Base-by-base conservation (phyloP, 495 filamentous ascomycete species). In the Hypoxylon perforatum region DNA sequence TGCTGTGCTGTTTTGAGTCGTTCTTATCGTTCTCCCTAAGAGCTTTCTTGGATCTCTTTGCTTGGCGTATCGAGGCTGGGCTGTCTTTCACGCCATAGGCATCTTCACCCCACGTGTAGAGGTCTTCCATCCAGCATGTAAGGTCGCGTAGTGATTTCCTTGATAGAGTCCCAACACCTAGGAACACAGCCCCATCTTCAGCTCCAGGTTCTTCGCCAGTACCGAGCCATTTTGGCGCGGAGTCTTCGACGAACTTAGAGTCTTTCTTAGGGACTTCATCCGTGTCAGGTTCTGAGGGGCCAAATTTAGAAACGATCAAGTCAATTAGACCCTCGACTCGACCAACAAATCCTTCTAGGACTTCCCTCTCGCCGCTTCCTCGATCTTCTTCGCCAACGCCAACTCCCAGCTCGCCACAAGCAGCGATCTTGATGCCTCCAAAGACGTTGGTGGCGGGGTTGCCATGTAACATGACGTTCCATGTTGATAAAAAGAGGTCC, bases 351-450 rank as follows among this genome's bases (percentile, higher is more conserved):
- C 91, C 92, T 74, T 96, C 95, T 1, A 99, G 81, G 0, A 97
- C 94, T 68, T 93, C 93, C 69, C 94, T 80, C 78, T 97, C 93
- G 12, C 92, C 92, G 66, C 92, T 96, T 1, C 94, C 93, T 80
- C 93, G 88, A 60, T 97, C 92, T 77, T 97, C 93, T 72, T 97
- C 93, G 28, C 94, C 95, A 11, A 97, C 93, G 0, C 96, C 96
- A 14, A 97, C 85, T 15, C 95, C 96, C 21, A 97, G 87, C 77
- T 97, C 93, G 5, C 94, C 95, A 36, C 92, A 91, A 22, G 90
- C 92, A 14, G 95, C 92, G 42, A 98, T 86, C 76, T 97, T 97
- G 63, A 97, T 86, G 2, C 92, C 92, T 21, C 89, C 88, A 67
- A 91, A 92, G 3, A 96, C 84, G 57, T 88, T 88, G 4, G 89